Evolutionary conservation across 129 eudicot species (phyloP), one percentile per base, ranked within the genome.

Genomic region (Oenanthe sinensis): DNA sequence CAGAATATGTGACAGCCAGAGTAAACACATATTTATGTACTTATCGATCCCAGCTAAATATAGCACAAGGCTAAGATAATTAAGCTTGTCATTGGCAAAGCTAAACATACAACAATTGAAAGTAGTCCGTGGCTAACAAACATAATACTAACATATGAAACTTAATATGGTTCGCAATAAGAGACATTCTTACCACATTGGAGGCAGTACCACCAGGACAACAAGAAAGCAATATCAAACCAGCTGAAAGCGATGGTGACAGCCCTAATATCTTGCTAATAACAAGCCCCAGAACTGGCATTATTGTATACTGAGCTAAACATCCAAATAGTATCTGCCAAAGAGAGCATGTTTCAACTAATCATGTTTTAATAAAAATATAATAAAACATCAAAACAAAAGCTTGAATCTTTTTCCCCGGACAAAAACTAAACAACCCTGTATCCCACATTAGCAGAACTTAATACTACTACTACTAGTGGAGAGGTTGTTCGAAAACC

Each of bases 191-290:
- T 85, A 89, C 98, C 96, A 93, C 97, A 79, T 91, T 93, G 84
- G 98, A 93, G 71, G 97, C 98, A 36, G 98, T 93, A 13, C 98
- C 98, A 42, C 97, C 97, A 33, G 98, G 98, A 75, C 98, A 93
- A 84, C 97, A 93, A 75, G 96, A 78, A 80, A 93, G 96, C 81
- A 93, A 81, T 65, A 93, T 91, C 75, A 91, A 79, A 73, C 98
- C 96, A 75, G 88, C 98, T 17, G 96, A 83, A 67, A 91, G 81
- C 44, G 96, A 83, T 39, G 90, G 91, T 52, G 97, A 81, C 52
- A 91, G 90, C 81, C 93, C 88, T 85, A 91, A 47, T 4, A 85
- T 58, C 83, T 84, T 91, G 91, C 96, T 91, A 81, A 93, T 81
- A 48, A 83, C 30, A 67, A 79, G 75, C 81, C 96, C 98, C 54